A percentile compares a stretch with the other conserved stretches of the same genome.
Evolutionary conservation across 371 early-diverging fungal species (phyloP).

Genomic region (Entomophthora muscae): DNA sequence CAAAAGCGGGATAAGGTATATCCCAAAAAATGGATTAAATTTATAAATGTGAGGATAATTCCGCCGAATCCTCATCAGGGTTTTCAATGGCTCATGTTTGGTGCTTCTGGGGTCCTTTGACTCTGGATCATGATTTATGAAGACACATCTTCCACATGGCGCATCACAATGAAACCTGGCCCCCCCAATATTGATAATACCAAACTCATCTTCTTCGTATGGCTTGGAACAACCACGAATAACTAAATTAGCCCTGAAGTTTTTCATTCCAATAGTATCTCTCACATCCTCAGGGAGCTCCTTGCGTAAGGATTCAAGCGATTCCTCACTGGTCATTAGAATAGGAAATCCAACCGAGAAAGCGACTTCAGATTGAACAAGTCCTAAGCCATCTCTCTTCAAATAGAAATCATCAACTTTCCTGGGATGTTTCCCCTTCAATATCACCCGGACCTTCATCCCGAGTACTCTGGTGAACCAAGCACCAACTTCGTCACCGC

Average conservation of each 20-base stretch:
- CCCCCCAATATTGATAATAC: constrained; percentile 13
- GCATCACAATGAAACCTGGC: neutral
- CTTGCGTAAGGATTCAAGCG: constrained; percentile 16
- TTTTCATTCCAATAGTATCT: constrained; percentile 13
- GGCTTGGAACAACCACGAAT: constrained; percentile 17
- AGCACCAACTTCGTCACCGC: constrained; percentile 10
- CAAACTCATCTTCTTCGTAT: constrained; percentile 22
- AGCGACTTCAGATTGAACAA: too few species aligned
- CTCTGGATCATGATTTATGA: constrained; percentile 19
- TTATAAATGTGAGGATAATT: constrained; percentile 11
- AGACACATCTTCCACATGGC: constrained; percentile 5
- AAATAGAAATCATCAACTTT: neutral
- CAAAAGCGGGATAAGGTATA: constrained; percentile 13
- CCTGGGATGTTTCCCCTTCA: constrained; percentile 6
- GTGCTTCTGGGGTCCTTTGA: constrained; percentile 18
- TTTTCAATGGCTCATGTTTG: constrained; percentile 24
- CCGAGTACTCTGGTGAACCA: constrained; percentile 10
- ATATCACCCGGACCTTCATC: neutral
- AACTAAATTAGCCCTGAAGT: constrained; percentile 23
- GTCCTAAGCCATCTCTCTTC: neutral
- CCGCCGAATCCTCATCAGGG: constrained; percentile 14
- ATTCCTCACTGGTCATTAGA: constrained; percentile 17
- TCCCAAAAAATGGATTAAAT: constrained; percentile 18
- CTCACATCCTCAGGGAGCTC: constrained; percentile 9
- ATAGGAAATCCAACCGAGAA: constrained; percentile 20